A percentile compares a stretch with the other conserved stretches of the same genome.
Evolutionary conservation across 2,329 filamentous ascomycete genomes (phyloP).

Genomic region (Tolypocladium paradoxum): DNA sequence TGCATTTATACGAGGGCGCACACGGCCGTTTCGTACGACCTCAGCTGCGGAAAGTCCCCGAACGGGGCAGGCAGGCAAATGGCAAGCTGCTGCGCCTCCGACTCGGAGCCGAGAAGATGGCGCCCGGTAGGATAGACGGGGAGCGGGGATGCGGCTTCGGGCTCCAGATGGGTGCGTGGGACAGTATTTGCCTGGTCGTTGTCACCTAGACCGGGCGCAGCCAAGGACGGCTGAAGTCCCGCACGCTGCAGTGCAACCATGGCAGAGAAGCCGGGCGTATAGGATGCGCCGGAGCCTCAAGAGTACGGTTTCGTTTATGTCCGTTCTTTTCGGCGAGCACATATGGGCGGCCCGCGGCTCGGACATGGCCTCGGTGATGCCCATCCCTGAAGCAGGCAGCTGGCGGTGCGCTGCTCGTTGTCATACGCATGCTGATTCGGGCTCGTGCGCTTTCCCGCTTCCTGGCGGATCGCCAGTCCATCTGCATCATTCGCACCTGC

Average conservation of each 20-base stretch:
- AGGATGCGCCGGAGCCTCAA: not conserved
- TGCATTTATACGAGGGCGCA: not conserved
- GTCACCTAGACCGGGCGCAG: not conserved
- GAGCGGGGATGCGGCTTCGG: not conserved
- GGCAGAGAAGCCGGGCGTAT: not conserved
- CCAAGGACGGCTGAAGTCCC: not conserved
- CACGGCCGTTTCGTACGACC: not conserved
- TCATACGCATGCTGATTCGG: not conserved
- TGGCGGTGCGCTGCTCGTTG: no score
- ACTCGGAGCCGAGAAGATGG: not conserved
- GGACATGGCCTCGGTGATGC: no score
- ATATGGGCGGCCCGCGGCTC: no score
- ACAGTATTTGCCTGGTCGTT: not conserved
- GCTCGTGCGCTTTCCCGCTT: not conserved
- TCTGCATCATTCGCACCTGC: not conserved
- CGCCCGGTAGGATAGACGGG: not conserved
- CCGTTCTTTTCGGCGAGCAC: not conserved
- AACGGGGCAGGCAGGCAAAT: not conserved
- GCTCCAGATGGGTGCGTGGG: not conserved
- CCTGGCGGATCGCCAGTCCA: no score
- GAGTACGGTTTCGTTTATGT: not conserved
- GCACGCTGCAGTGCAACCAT: not conserved
- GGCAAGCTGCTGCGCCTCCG: not conserved
- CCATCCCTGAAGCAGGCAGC: no score
- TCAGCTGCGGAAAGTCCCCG: not conserved